Evolutionary conservation across 768 basidiomycete genomes (phyloP).

Genomic region (Lepiota venenata): DNA sequence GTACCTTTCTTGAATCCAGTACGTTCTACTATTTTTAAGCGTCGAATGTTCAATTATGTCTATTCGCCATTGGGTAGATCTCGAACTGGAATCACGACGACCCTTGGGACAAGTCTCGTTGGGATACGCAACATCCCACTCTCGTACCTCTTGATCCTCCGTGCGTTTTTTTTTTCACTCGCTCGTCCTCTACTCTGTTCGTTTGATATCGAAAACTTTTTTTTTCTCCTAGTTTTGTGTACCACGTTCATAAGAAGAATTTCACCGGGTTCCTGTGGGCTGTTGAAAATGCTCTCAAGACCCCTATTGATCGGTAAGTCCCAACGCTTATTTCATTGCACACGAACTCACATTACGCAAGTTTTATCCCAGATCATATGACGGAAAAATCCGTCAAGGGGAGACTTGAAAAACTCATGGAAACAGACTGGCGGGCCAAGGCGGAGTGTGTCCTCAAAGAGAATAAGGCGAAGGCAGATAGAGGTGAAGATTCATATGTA

Average conservation of each 20-base stretch:
- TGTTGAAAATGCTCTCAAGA: conserved; percentile 20
- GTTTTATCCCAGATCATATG: conserved; percentile 30
- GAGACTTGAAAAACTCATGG: conserved; percentile 23
- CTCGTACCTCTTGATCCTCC: conserved; percentile 26
- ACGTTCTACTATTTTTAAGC: too few relatives aligned
- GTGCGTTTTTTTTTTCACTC: conserved; percentile 13
- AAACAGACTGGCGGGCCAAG: conserved; percentile 25
- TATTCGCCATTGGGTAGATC: conserved; percentile 12
- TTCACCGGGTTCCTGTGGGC: conserved; percentile 26
- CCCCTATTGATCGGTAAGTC: conserved; percentile 27
- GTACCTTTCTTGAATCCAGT: conserved; percentile 37
- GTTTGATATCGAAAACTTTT: background rate
- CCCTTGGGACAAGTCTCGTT: conserved; percentile 22
- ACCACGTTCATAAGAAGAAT: conserved; percentile 26
- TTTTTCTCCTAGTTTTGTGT: conserved; percentile 23
- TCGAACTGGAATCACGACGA: conserved; percentile 22
- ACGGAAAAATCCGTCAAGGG: conserved; percentile 21
- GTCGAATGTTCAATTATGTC: background rate
- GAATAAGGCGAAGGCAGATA: conserved; percentile 12
- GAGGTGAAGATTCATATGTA: conserved; percentile 16
- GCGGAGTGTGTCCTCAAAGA: conserved; percentile 20
- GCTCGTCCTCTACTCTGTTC: background rate
- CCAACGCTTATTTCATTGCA: background rate
- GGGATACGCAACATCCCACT: conserved; percentile 28
- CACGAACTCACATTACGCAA: background rate